A percentile compares a stretch with the other conserved stretches of the same genome.
Conservation (phyloP, 352 stramenopile species). For the Phytophthora pinifolia region DNA sequence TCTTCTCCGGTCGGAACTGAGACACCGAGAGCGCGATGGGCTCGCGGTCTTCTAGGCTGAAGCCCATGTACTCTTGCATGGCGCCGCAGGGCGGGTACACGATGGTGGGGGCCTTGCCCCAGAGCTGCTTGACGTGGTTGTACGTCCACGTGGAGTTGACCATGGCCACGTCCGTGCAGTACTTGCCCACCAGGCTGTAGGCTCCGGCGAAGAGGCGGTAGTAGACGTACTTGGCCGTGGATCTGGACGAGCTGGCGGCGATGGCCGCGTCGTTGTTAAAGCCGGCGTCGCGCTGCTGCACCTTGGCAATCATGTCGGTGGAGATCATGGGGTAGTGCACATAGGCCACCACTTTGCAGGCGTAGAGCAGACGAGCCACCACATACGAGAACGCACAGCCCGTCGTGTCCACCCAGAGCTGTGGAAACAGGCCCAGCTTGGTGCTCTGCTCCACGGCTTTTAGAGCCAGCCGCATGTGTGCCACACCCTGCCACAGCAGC, state of each 20-base stretch:
- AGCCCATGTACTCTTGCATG: conserved; percentile 73
- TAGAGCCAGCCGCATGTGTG: conserved; percentile 90
- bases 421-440: conserved; percentile 49
- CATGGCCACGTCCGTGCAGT: conserved; percentile 90
- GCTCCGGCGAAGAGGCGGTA: conserved; percentile 94
- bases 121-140: conserved; percentile 94
- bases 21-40: conserved; percentile 93
- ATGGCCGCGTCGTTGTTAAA: conserved; percentile 95
- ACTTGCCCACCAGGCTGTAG: conserved; percentile 91
- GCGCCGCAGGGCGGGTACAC: conserved; percentile 97
- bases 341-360: conserved; percentile 93
- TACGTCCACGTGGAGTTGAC: conserved; percentile 99
- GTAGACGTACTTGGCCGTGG: conserved; percentile 93
- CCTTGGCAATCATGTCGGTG: conserved; percentile 97
- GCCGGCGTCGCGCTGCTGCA: conserved; percentile 86
- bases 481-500: conserved; percentile 95
- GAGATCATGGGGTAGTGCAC: conserved; percentile 99
- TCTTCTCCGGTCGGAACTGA: conserved; percentile 99
- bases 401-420: conserved; percentile 98
- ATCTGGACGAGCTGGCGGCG: conserved; percentile 74
- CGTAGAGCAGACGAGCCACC: conserved; percentile 84
- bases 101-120: conserved; percentile 73
- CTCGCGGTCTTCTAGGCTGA: conserved; percentile 59
- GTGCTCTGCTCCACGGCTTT: conserved; percentile 78
- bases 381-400: conserved; percentile 97